Conservation (phyloP, 257 asterid genomes). For the Mitragyna speciosa region DNA sequence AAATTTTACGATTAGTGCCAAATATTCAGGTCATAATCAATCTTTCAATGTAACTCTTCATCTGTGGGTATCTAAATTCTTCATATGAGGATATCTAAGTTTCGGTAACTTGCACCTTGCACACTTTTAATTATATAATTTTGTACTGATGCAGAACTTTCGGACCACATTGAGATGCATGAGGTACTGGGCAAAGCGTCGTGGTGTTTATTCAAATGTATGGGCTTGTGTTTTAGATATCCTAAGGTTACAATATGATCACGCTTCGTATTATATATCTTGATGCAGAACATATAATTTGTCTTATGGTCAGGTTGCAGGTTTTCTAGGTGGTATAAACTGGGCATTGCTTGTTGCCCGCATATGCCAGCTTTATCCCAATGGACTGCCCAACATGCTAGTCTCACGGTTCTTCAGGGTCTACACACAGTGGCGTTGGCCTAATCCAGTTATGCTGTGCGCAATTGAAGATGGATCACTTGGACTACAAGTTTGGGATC, state of each 20-base stretch:
- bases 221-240: neutral
- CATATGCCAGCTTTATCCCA: conserved; percentile 45
- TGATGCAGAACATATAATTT: neutral
- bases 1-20: conserved; percentile 74
- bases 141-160: conserved; percentile 31
- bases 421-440: conserved; percentile 51
- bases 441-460: conserved; percentile 50
- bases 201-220: conserved; percentile 50
- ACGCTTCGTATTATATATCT: neutral
- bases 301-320: conserved; percentile 35
- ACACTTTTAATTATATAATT: neutral
- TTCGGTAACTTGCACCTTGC: neutral
- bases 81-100: neutral
- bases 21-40: conserved; percentile 59
- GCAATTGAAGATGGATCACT: conserved; percentile 41
- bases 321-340: conserved; percentile 44
- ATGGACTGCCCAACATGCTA: conserved; percentile 45
- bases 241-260: neutral
- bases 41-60: neutral
- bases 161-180: conserved; percentile 44
- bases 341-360: conserved; percentile 47
- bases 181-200: conserved; percentile 44
- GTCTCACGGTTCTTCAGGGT: conserved; percentile 49
- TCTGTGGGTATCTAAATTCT: no score
- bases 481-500: conserved; percentile 48